Percentiles rank a stretch among this genome's conserved stretches.
Evolutionary conservation across 2,329 filamentous ascomycete genomes (phyloP).

Genomic region (Colletotrichum sp.): DNA sequence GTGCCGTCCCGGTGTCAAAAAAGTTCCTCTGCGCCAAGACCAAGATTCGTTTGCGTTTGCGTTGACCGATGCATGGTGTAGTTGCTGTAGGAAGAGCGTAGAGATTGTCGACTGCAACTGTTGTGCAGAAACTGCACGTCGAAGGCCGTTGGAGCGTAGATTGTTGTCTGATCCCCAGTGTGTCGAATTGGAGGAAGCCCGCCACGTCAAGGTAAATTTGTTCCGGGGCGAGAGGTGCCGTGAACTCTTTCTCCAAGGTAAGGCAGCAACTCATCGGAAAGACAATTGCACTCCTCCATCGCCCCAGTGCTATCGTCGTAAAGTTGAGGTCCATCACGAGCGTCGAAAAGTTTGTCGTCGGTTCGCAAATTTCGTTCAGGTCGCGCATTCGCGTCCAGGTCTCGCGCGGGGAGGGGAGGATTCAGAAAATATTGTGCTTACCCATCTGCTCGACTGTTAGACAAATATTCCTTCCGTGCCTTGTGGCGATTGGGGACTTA

Average conservation of each 20-base stretch:
- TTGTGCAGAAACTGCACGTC: background rate
- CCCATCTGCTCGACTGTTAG: conserved; percentile 61
- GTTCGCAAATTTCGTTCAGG: background rate
- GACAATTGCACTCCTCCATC: background rate
- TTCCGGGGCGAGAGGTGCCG: too few species aligned
- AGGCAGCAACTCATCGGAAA: background rate
- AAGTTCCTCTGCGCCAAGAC: background rate
- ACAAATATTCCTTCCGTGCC: conserved; percentile 17
- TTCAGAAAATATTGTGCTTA: conserved; percentile 48
- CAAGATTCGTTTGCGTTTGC: background rate
- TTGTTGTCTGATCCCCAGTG: background rate
- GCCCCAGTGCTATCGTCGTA: background rate
- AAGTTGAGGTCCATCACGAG: conserved; percentile 16
- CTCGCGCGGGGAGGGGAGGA: background rate
- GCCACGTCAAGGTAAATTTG: background rate
- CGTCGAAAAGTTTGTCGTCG: conserved; percentile 9
- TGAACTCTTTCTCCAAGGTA: background rate
- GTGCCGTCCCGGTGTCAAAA: background rate
- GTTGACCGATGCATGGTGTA: background rate
- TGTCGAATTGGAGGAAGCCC: background rate
- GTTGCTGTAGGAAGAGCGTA: too few species aligned
- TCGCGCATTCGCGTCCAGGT: background rate
- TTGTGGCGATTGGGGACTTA: conserved; percentile 10
- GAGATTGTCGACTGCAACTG: background rate
- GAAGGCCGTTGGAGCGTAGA: background rate